A percentile compares a stretch with the other conserved stretches of the same genome.
phyloP scores from a whole-genome alignment of 2,329 filamentous ascomycete genomes.

The Talaromyces sp. region DNA sequence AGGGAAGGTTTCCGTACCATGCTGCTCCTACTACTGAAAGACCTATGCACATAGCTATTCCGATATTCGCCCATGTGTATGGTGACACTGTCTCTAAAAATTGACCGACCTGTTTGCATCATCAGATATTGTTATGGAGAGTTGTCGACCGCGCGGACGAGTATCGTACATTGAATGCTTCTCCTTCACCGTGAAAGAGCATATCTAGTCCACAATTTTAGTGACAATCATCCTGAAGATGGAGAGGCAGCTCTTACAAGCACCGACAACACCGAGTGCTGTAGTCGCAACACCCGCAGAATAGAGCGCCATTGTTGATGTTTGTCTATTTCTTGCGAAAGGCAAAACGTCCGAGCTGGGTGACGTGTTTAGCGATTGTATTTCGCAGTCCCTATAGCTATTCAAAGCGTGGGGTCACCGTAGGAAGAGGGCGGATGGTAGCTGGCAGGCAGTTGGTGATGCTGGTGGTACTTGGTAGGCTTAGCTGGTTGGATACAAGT shows the following conservation, averaged over 20 bases:
- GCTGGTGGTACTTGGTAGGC: background rate
- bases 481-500: background rate
- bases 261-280: constrained; percentile 69
- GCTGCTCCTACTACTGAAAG: constrained; percentile 94
- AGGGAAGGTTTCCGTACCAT: constrained; percentile 61
- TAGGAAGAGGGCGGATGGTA: constrained; percentile 1
- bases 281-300: constrained; percentile 65
- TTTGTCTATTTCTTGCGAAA: background rate
- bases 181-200: constrained; percentile 95
- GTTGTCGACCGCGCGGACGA: background rate
- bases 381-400: background rate
- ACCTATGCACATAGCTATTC: constrained; percentile 91
- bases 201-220: constrained; percentile 63
- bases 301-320: constrained; percentile 67
- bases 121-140: constrained; percentile 17
- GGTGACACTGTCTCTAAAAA: constrained; percentile 94
- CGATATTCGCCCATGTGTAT: constrained; percentile 86
- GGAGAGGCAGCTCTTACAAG: constrained; percentile 58
- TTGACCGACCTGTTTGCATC: constrained; percentile 66
- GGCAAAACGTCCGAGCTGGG: background rate
- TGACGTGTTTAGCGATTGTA: background rate
- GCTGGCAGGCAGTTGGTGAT: background rate
- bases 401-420: constrained; percentile 3
- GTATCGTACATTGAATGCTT: constrained; percentile 80
- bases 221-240: constrained; percentile 19